phyloP scores from a whole-genome alignment of 2,329 filamentous ascomycete species.

The Venturia carpophila region DNA sequence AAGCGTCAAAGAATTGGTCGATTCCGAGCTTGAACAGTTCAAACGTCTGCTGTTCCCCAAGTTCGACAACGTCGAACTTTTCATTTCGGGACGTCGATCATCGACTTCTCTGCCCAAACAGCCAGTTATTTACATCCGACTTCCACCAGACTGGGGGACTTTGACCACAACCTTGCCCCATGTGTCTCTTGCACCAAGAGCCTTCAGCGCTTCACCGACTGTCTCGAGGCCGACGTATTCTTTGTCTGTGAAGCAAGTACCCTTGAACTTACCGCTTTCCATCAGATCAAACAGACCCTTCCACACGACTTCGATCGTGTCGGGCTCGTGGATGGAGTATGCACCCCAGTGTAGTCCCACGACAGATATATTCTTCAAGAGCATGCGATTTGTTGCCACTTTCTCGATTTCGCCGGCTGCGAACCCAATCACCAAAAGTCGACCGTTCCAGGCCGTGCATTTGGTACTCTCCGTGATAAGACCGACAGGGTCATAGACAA shows the following conservation, averaged over 20 bases:
- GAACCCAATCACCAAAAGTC: conserved; percentile 82
- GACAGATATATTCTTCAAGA: conserved; percentile 87
- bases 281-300: conserved; percentile 72
- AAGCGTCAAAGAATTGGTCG: no score
- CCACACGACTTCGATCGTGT: conserved; percentile 69
- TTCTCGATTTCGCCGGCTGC: conserved; percentile 83
- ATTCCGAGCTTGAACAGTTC: no score
- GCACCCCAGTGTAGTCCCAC: conserved; percentile 90
- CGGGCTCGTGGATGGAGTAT: conserved; percentile 65
- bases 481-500: conserved; percentile 92
- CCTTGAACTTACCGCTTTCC: conserved; percentile 65
- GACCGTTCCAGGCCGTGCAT: conserved; percentile 88
- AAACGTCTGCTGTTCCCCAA: no score
- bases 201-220: conserved; percentile 66
- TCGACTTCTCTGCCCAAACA: no score
- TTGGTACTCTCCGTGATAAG: conserved; percentile 81
- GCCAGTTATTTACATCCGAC: conserved; percentile 27
- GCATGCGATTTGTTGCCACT: conserved; percentile 81
- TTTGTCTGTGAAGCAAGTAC: conserved; percentile 74
- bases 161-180: conserved; percentile 97
- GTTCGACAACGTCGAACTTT: no score
- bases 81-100: no score
- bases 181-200: conserved; percentile 70
- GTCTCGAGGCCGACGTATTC: conserved; percentile 76
- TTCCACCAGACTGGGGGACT: conserved; percentile 58